Evolutionary conservation across 768 basidiomycete genomes (phyloP).

Genomic region (Russula dissimulans): DNA sequence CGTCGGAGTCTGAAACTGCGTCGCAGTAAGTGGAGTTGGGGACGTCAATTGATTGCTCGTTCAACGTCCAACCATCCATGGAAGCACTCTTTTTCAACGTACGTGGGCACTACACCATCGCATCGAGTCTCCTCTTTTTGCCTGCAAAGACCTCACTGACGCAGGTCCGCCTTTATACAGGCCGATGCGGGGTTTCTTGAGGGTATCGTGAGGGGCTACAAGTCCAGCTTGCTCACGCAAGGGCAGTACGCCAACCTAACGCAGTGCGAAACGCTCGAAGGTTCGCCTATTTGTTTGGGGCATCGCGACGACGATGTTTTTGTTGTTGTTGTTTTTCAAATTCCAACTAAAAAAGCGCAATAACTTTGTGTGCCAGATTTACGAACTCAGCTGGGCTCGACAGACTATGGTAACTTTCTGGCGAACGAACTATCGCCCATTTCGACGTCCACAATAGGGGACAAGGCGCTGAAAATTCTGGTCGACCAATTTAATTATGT

Average conservation of each 20-base stretch:
- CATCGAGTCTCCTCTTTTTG: background rate
- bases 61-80: slow-evolving; percentile 36
- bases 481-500: slow-evolving; percentile 98
- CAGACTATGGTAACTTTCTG: slow-evolving; percentile 97
- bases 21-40: background rate
- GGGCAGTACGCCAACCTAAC: slow-evolving; percentile 87
- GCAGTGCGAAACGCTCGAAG: slow-evolving; percentile 96
- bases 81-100: slow-evolving; percentile 90
- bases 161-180: slow-evolving; percentile 30
- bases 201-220: slow-evolving; percentile 85
- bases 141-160: slow-evolving; percentile 24
- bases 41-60: background rate
- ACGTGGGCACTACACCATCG: slow-evolving; percentile 20
- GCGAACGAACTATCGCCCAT: slow-evolving; percentile 92
- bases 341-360: background rate
- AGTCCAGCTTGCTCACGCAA: slow-evolving; percentile 82
- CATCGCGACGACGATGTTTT: background rate
- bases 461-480: slow-evolving; percentile 89
- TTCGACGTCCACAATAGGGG: slow-evolving; percentile 91
- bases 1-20: slow-evolving; percentile 17
- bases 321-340: background rate
- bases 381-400: slow-evolving; percentile 88
- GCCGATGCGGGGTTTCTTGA: slow-evolving; percentile 69
- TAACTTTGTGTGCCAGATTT: slow-evolving; percentile 50
- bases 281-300: slow-evolving; percentile 32